Percentiles rank a stretch among this genome's conserved stretches.
These are phyloP conservation scores for Volvox carteri DNA, from an alignment of 163 green algal species.

Conservation along the genomic window DNA sequence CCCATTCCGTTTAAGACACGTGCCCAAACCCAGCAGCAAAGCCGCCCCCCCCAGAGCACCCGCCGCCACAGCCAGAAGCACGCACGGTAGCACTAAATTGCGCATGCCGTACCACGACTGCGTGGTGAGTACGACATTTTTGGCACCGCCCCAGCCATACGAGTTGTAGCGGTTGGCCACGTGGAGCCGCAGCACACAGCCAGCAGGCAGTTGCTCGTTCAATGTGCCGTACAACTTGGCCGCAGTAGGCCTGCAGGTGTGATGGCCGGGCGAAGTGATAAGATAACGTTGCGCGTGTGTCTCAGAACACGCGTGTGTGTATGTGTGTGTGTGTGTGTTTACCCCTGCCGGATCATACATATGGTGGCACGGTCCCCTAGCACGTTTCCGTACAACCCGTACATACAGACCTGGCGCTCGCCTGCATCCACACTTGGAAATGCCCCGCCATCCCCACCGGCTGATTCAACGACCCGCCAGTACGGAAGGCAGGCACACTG, in stretches of 20 bases:
- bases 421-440: slow-evolving; percentile 44
- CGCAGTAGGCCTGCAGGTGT: background rate
- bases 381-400: too few relatives aligned
- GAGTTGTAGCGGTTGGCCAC: slow-evolving; percentile 47
- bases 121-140: background rate
- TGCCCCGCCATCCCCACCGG: background rate
- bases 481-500: background rate
- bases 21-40: background rate
- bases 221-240: slow-evolving; percentile 33
- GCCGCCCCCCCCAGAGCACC: background rate
- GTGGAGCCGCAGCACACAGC: slow-evolving; percentile 20
- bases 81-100: background rate
- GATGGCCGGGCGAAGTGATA: too few relatives aligned
- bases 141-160: slow-evolving; percentile 34
- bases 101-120: slow-evolving; percentile 39
- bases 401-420: slow-evolving; percentile 1
- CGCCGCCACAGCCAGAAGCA: slow-evolving; percentile 14
- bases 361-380: too few relatives aligned
- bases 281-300: too few relatives aligned
- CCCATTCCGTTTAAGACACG: background rate
- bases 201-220: background rate
- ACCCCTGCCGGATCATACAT: too few relatives aligned
- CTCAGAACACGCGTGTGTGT: too few relatives aligned
- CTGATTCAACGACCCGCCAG: background rate
- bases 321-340: too few relatives aligned